A percentile compares a stretch with the other conserved stretches of the same genome.
Evolutionary conservation across 2,329 filamentous ascomycete species (phyloP).

Genomic region (Lecanosticta acicola): DNA sequence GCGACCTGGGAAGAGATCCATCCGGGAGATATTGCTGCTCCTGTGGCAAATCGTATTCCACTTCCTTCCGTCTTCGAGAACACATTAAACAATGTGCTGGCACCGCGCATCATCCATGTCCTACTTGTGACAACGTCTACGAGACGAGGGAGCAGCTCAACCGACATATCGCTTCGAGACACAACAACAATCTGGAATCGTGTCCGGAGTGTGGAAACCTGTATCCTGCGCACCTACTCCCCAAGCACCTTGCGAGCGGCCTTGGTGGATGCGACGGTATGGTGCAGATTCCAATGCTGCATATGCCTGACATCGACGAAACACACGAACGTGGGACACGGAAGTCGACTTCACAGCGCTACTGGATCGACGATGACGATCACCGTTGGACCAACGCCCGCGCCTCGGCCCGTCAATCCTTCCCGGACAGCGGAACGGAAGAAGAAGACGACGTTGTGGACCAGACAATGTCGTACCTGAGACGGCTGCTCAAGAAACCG

Average conservation of each 20-base stretch:
- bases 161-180: constrained; percentile 12
- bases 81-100: constrained; percentile 18
- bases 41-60: constrained; percentile 19
- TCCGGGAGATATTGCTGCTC: constrained; percentile 18
- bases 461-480: constrained; percentile 18
- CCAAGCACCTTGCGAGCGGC: constrained; percentile 19
- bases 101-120: constrained; percentile 15
- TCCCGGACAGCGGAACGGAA: constrained; percentile 4
- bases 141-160: constrained; percentile 7
- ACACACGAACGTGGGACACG: constrained; percentile 3
- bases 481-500: constrained; percentile 13
- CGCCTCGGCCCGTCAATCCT: constrained; percentile 2
- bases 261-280: constrained; percentile 21
- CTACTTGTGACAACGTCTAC: constrained; percentile 18
- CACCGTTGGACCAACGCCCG: constrained; percentile 10
- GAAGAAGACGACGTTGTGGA: constrained; percentile 7
- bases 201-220: constrained; percentile 21
- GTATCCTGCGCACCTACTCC: constrained; percentile 13
- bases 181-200: constrained; percentile 16
- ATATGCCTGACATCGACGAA: constrained; percentile 12
- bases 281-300: constrained; percentile 10
- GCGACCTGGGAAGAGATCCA: constrained; percentile 16
- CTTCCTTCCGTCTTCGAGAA: constrained; percentile 10
- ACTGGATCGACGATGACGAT: constrained; percentile 22
- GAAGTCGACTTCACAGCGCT: constrained; percentile 15